These are phyloP conservation scores for Pleurotus salmoneostramineus DNA, from an alignment of 768 basidiomycete genomes.

Conservation along the genomic window DNA sequence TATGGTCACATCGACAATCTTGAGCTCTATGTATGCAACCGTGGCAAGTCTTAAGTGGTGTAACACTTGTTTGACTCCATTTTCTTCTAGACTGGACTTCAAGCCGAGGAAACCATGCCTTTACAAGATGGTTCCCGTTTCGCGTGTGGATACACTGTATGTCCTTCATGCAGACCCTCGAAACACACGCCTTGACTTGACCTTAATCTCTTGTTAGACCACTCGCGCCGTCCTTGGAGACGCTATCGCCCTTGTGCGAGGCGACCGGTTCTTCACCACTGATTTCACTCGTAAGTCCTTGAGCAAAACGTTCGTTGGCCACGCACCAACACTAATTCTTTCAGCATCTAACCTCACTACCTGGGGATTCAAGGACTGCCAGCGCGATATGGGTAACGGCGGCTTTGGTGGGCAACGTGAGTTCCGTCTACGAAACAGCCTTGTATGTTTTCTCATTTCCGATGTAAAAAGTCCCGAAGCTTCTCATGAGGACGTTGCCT, in stretches of 20 bases:
- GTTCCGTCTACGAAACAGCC: conserved; percentile 6
- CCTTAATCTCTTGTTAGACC: conserved; percentile 21
- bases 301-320: conserved; percentile 7
- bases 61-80: neutral
- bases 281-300: conserved; percentile 39
- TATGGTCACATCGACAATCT: conserved; percentile 33
- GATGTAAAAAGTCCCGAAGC: conserved; percentile 30
- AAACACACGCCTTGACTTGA: neutral
- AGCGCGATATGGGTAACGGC: conserved; percentile 36
- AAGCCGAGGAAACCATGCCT: conserved; percentile 51
- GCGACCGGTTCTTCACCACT: conserved; percentile 49
- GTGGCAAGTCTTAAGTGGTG: neutral
- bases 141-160: conserved; percentile 55
- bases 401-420: conserved; percentile 29
- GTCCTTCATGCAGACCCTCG: neutral
- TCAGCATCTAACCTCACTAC: conserved; percentile 39
- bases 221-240: conserved; percentile 49
- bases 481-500: conserved; percentile 38
- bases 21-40: conserved; percentile 33
- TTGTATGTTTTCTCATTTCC: neutral
- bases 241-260: conserved; percentile 48
- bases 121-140: conserved; percentile 45
- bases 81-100: conserved; percentile 21
- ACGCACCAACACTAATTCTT: neutral
- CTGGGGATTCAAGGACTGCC: conserved; percentile 50